phyloP scores from a whole-genome alignment of 2,329 filamentous ascomycete species.

The Cadophora gregata region DNA sequence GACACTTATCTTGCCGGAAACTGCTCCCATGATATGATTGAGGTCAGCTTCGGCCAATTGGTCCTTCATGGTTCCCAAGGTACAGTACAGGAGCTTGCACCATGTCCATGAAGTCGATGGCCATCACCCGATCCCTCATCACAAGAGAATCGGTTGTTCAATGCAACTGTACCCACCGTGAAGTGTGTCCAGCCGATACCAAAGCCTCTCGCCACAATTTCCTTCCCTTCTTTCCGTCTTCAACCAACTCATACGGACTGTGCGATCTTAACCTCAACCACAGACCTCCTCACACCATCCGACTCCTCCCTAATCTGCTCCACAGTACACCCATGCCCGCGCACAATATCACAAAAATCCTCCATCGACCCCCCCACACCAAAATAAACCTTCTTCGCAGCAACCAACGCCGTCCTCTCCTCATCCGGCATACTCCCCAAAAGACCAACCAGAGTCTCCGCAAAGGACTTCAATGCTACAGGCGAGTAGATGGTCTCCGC shows the following conservation, averaged over 20 bases:
- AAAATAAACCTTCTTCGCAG: constrained; percentile 50
- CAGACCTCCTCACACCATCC: constrained; percentile 48
- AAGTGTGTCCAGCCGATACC: no score
- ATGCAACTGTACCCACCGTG: no score
- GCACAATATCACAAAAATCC: constrained; percentile 67
- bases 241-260: neutral
- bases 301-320: constrained; percentile 32
- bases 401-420: constrained; percentile 63
- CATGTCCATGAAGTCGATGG: no score
- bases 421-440: constrained; percentile 51
- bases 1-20: neutral
- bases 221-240: neutral
- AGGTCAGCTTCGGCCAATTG: no score
- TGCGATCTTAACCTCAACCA: constrained; percentile 52
- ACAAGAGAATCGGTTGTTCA: no score
- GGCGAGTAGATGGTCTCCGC: constrained; percentile 87
- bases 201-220: no score
- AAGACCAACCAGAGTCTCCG: constrained; percentile 67
- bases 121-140: no score
- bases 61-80: no score
- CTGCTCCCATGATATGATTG: neutral
- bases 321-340: constrained; percentile 55
- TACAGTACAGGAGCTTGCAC: no score
- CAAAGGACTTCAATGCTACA: constrained; percentile 71
- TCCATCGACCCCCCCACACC: constrained; percentile 78